These are phyloP conservation scores for Bassia scoparia DNA, from an alignment of 148 eudicot genomes.

Conservation along the genomic window DNA sequence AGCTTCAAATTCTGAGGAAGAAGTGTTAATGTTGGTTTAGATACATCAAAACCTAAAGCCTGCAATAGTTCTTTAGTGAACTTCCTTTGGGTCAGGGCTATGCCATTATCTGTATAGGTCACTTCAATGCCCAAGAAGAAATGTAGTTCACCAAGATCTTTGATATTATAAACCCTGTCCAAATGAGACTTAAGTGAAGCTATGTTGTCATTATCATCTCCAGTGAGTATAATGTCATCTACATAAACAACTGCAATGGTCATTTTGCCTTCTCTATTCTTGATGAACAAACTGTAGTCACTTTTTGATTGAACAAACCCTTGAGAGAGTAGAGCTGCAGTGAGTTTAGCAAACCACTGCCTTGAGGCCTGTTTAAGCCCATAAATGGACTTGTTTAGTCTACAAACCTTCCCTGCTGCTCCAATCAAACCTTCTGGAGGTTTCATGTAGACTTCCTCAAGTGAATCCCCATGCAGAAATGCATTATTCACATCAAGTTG, in stretches of 20 bases:
- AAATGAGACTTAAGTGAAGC: background rate
- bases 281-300: background rate
- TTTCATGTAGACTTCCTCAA: background rate
- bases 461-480: background rate
- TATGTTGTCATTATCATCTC: background rate
- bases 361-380: background rate
- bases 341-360: background rate
- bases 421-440: background rate
- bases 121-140: background rate
- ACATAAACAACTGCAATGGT: background rate
- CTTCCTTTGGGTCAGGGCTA: background rate
- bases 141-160: background rate
- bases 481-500: background rate
- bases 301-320: background rate
- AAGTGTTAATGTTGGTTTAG: background rate
- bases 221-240: background rate
- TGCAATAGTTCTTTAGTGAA: no score
- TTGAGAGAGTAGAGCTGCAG: background rate
- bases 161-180: background rate
- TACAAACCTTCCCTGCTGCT: background rate
- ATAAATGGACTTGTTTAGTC: background rate
- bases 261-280: fast-evolving
- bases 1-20: background rate
- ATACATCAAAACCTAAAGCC: background rate
- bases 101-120: background rate